Percentiles rank a stretch among this genome's conserved stretches.
Conservation (phyloP, 495 filamentous ascomycete genomes). For the Trypethelium eluteriae region DNA sequence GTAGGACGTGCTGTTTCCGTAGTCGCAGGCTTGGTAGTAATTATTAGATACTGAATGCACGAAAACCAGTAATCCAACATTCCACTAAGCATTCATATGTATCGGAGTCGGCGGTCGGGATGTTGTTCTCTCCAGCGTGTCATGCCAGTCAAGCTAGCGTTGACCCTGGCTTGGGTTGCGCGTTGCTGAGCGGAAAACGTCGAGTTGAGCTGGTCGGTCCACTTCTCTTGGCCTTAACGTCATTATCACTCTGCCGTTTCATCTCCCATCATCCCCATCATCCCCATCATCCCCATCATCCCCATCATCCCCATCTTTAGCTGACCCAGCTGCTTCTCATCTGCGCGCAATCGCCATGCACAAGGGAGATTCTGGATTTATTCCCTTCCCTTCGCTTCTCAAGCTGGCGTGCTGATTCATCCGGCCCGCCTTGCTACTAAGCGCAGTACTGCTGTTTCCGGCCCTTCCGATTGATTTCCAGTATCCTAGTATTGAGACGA, state of each 20-base stretch:
- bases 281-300: background rate
- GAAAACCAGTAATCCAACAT: no score
- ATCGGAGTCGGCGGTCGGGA: no score
- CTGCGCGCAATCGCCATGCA: background rate
- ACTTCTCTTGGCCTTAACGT: background rate
- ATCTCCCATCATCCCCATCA: background rate
- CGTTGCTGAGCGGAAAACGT: background rate
- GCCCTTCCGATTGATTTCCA: constrained; percentile 1
- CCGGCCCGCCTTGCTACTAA: background rate
- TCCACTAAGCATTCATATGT: no score
- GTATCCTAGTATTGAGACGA: background rate
- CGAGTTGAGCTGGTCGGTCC: no score
- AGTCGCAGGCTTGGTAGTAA: no score
- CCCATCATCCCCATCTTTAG: background rate
- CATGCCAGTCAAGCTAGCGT: background rate
- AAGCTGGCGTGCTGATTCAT: background rate
- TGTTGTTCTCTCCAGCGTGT: background rate
- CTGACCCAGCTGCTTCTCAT: background rate
- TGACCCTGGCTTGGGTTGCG: background rate
- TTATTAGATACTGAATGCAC: no score
- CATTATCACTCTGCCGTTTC: background rate
- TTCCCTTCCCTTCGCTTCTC: background rate
- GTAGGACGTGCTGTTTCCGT: no score
- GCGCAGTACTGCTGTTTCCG: background rate
- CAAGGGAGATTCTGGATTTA: background rate